Conservation (phyloP, 495 filamentous ascomycete genomes). For the Daldinia grandis region DNA sequence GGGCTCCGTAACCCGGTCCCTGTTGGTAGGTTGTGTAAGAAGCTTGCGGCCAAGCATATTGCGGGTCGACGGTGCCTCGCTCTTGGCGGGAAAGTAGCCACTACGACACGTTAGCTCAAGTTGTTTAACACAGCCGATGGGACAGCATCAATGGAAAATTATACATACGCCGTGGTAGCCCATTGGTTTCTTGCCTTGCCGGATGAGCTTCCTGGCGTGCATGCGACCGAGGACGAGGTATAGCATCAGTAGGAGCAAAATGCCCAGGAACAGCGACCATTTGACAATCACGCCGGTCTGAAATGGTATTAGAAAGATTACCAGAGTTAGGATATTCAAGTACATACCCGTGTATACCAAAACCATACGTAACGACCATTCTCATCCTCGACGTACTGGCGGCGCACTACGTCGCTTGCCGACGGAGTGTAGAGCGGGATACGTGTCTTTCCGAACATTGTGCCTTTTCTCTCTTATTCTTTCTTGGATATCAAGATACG, state of each 20-base stretch:
- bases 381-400: conserved; percentile 44
- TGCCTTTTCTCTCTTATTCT: conserved; percentile 10
- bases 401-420: conserved; percentile 18
- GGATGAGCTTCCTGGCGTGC: conserved; percentile 72
- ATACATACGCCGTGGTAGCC: conserved; percentile 71
- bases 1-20: conserved; percentile 25
- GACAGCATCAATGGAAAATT: background rate
- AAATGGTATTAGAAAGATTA: conserved; percentile 9
- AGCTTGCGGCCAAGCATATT: conserved; percentile 54
- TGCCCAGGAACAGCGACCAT: conserved; percentile 70
- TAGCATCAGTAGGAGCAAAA: conserved; percentile 60
- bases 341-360: conserved; percentile 56
- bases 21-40: conserved; percentile 47
- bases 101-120: conserved; percentile 49
- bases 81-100: conserved; percentile 68
- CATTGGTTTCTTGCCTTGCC: conserved; percentile 66
- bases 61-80: conserved; percentile 63
- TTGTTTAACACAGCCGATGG: background rate
- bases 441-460: conserved; percentile 39
- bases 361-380: conserved; percentile 52
- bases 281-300: conserved; percentile 70
- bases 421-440: conserved; percentile 24
- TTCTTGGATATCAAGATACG: background rate
- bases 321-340: background rate
- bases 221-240: conserved; percentile 67